These are phyloP conservation scores for Porcisia hertigi DNA, from an alignment of 208 protist species.

Conservation along the genomic window DNA sequence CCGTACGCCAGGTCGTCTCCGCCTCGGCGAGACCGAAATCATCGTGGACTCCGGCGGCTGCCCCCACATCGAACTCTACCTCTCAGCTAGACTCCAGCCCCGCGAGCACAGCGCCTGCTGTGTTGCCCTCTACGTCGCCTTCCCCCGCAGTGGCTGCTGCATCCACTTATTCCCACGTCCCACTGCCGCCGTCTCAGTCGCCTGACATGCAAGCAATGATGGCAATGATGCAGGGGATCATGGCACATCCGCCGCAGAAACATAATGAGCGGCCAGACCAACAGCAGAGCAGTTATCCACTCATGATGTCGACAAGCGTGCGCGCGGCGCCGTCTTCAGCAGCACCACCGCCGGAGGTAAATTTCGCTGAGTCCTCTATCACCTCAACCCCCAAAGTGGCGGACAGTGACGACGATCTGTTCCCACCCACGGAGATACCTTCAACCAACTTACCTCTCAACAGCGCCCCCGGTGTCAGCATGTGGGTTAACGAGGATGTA, in stretches of 20 bases:
- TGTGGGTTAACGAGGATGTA: conserved; percentile 2
- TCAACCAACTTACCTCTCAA: not conserved
- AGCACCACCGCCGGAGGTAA: not conserved
- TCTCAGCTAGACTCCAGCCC: not conserved
- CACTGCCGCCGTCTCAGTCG: conserved; percentile 5
- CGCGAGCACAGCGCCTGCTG: not conserved
- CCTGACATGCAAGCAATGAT: conserved; percentile 47
- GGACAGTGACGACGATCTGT: conserved; percentile 13
- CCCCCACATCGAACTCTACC: not conserved
- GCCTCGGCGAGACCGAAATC: not conserved
- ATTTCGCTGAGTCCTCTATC: conserved; percentile 15
- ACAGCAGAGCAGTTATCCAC: not conserved
- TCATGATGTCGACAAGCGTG: not conserved
- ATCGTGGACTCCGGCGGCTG: not conserved
- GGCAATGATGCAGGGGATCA: conserved; percentile 53
- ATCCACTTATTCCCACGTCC: not conserved
- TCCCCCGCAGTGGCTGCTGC: not conserved
- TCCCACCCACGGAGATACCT: conserved; percentile 16
- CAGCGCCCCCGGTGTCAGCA: not conserved
- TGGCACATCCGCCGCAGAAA: not conserved
- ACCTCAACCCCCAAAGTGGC: conserved; percentile 20
- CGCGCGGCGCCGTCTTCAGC: not conserved
- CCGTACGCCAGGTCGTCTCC: conserved; percentile 1
- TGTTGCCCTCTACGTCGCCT: not conserved
- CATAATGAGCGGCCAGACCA: not conserved